Conservation (phyloP, 441 rosid genomes). For the Jatropha multifida region DNA sequence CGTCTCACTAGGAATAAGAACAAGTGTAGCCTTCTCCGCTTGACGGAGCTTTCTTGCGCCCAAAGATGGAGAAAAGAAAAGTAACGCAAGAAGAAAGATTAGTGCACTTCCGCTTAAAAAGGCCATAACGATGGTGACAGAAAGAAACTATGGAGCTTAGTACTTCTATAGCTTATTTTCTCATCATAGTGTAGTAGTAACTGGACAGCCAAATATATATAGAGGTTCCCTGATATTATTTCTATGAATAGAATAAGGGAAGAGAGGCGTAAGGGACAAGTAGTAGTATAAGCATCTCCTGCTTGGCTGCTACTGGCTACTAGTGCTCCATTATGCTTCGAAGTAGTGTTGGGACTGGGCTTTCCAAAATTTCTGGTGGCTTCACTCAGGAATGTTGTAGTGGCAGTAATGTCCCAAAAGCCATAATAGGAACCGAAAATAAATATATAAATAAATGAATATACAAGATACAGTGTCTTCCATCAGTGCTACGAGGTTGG, state of each 20-base stretch:
- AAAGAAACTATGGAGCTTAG: neutral
- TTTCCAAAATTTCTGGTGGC: no score
- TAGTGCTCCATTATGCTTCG: no score
- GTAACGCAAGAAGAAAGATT: neutral
- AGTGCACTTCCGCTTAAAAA: neutral
- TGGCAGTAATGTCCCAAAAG: no score
- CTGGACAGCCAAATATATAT: neutral
- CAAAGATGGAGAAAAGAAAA: neutral
- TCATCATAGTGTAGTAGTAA: no score
- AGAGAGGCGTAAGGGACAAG: conserved; percentile 18
- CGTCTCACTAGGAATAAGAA: neutral
- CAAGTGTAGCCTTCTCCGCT: neutral
- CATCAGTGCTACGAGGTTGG: no score
- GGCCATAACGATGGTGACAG: neutral
- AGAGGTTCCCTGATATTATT: neutral
- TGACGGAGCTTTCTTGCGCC: conserved; percentile 2
- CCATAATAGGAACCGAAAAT: no score
- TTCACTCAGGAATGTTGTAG: no score
- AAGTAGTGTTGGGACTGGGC: no score
- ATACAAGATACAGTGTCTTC: no score
- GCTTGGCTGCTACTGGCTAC: no score
- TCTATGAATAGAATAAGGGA: neutral
- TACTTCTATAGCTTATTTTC: neutral
- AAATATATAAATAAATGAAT: no score
- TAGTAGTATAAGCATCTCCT: neutral